Conservation (phyloP, 345 rosid genomes). For the Moricandia arvensis region DNA sequence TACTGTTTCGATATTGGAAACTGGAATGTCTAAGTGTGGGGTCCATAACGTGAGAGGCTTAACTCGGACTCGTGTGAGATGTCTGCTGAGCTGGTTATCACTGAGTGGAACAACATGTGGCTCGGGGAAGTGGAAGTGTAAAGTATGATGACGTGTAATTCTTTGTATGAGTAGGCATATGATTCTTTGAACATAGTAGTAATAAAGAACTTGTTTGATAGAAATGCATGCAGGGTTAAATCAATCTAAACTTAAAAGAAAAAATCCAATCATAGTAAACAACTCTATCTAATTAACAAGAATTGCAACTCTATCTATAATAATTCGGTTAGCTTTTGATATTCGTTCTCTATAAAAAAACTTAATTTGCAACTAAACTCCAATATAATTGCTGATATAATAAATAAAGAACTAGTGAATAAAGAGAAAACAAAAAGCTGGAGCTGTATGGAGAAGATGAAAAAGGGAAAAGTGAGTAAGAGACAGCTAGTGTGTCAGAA, state of each 20-base stretch:
- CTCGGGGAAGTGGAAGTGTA: slow-evolving; percentile 27
- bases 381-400: background rate
- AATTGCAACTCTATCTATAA: background rate
- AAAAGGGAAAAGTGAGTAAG: slow-evolving; percentile 32
- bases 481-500: slow-evolving; percentile 44
- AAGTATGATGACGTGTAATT: slow-evolving; percentile 37
- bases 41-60: slow-evolving; percentile 30
- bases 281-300: background rate
- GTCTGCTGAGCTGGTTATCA: slow-evolving; percentile 32
- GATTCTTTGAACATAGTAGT: slow-evolving; percentile 34
- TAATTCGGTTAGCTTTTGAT: background rate
- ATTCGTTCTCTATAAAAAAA: background rate
- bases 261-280: background rate
- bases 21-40: slow-evolving; percentile 22
- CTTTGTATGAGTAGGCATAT: slow-evolving; percentile 26
- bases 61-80: slow-evolving; percentile 37
- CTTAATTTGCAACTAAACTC: background rate
- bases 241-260: no score
- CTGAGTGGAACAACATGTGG: slow-evolving; percentile 22
- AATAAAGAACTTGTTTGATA: background rate
- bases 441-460: slow-evolving; percentile 33
- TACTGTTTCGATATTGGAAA: slow-evolving; percentile 6
- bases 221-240: background rate
- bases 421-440: slow-evolving; percentile 17
- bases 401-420: slow-evolving; percentile 5